Percentiles rank a stretch among this genome's conserved stretches.
Conservation (phyloP, 2,329 filamentous ascomycete species). For the Penicillium decumbens region DNA sequence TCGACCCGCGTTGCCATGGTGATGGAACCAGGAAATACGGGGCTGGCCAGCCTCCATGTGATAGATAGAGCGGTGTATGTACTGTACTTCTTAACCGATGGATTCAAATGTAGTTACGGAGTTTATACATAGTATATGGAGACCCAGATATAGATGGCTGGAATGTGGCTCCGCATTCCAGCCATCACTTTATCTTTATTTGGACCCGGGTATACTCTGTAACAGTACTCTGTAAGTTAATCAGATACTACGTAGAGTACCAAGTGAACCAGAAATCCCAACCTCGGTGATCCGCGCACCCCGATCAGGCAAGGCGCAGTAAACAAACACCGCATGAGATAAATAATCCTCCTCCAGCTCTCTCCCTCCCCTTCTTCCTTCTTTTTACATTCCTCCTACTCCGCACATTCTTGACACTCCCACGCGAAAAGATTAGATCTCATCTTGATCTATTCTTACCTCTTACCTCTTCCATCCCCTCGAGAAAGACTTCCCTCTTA, state of each 20-base stretch:
- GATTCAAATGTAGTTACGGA: not conserved
- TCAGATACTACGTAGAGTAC: no score
- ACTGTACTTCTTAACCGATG: not conserved
- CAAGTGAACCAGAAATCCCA: slow-evolving; percentile 1
- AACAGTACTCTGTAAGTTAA: not conserved
- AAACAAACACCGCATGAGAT: slow-evolving; percentile 22
- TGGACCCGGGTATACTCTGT: no score
- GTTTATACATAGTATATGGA: not conserved
- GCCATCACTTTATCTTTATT: not conserved
- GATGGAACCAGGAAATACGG: slow-evolving; percentile 2
- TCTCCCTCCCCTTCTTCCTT: slow-evolving; percentile 7
- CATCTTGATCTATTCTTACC: slow-evolving; percentile 3
- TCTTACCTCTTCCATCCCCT: slow-evolving; percentile 14
- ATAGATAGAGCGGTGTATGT: slow-evolving; percentile 2
- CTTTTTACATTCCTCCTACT: slow-evolving; percentile 19
- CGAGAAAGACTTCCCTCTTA: slow-evolving; percentile 38
- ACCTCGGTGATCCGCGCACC: slow-evolving; percentile 17
- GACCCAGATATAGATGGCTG: not conserved
- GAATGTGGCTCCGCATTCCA: not conserved
- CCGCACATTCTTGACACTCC: slow-evolving; percentile 15
- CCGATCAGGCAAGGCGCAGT: slow-evolving; percentile 17
- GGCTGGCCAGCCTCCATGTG: slow-evolving; percentile 17
- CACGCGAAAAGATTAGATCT: slow-evolving; percentile 20
- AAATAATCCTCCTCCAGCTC: slow-evolving; percentile 23
- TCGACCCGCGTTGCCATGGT: slow-evolving; percentile 19